Evolutionary conservation across 2,329 filamentous ascomycete species (phyloP).

Genomic region (Huntiella savannae): DNA sequence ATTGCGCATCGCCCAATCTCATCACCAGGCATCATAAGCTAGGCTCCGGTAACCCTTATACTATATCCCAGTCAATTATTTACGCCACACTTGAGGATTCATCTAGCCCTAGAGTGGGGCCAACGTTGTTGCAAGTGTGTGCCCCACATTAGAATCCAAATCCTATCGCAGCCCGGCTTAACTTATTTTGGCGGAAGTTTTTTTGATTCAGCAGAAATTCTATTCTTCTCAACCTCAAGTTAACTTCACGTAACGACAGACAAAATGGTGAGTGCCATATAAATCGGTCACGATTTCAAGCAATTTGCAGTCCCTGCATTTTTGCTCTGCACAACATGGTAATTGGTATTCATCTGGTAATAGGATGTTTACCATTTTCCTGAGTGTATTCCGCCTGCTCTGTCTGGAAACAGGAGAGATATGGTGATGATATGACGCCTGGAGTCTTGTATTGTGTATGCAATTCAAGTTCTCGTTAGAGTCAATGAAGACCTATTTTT

Average conservation of each 20-base stretch:
- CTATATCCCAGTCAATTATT: too few species aligned
- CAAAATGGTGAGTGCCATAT: conserved; percentile 25
- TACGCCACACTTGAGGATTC: too few species aligned
- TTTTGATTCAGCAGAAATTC: not conserved
- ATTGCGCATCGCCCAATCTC: too few species aligned
- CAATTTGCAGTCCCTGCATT: conserved; percentile 7
- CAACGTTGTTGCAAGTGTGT: not conserved
- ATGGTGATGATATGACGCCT: conserved; percentile 11
- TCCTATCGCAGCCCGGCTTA: not conserved
- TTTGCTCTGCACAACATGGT: conserved; percentile 1
- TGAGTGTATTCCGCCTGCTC: conserved; percentile 10
- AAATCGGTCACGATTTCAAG: conserved; percentile 1
- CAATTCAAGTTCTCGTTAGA: conserved; percentile 54
- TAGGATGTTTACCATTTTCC: conserved; percentile 1
- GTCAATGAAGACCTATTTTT: conserved; percentile 53
- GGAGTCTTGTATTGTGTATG: conserved; percentile 7
- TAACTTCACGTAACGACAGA: conserved; percentile 13
- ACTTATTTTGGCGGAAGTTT: not conserved
- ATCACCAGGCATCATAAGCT: too few species aligned
- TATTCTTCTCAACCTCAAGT: conserved; percentile 5
- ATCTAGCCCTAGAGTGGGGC: conserved; percentile 1
- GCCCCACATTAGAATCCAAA: not conserved
- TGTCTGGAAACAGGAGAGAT: conserved; percentile 4
- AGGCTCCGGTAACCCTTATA: too few species aligned
- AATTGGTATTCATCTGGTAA: conserved; percentile 5